Evolutionary conservation across 176 grass and related monocot species (phyloP).

Genomic region (Aegilops tauschii): DNA sequence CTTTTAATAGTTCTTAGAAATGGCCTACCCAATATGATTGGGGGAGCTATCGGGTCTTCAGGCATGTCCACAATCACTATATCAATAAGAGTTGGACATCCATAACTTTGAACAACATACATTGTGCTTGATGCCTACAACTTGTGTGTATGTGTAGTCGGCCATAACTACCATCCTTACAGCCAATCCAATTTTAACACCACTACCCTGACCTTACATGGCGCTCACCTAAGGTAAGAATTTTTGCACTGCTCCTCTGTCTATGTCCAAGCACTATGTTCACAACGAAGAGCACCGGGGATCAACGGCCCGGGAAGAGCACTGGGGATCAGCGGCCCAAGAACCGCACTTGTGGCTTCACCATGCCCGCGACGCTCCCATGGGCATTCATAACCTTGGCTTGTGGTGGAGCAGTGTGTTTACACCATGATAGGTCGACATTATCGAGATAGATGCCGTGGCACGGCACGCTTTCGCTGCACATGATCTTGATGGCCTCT

Average conservation of each 20-base stretch:
- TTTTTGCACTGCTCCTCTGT: background rate
- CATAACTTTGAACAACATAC: too few relatives aligned
- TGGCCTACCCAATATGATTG: too few relatives aligned
- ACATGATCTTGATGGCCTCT: slow-evolving; percentile 37
- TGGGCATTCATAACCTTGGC: slow-evolving; percentile 40
- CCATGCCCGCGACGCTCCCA: slow-evolving; percentile 25
- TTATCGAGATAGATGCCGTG: slow-evolving; percentile 36
- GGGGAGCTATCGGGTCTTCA: too few relatives aligned
- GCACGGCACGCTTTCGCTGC: slow-evolving; percentile 50
- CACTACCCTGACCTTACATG: background rate
- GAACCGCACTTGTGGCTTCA: slow-evolving; percentile 42
- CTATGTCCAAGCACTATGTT: background rate
- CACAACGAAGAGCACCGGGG: background rate
- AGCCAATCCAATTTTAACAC: background rate
- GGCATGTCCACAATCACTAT: too few relatives aligned
- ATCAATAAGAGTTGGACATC: too few relatives aligned
- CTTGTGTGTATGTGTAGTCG: too few relatives aligned
- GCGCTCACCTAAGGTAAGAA: background rate
- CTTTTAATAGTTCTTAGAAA: too few relatives aligned
- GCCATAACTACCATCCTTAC: too few relatives aligned
- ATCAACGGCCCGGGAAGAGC: background rate
- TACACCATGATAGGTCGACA: slow-evolving; percentile 26
- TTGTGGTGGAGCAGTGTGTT: background rate
- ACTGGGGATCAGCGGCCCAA: too few relatives aligned
- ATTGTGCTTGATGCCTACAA: too few relatives aligned